These are phyloP conservation scores for Stagonosporopsis cucurbitacearum DNA, from an alignment of 2,329 filamentous ascomycete genomes.

Conservation along the genomic window DNA sequence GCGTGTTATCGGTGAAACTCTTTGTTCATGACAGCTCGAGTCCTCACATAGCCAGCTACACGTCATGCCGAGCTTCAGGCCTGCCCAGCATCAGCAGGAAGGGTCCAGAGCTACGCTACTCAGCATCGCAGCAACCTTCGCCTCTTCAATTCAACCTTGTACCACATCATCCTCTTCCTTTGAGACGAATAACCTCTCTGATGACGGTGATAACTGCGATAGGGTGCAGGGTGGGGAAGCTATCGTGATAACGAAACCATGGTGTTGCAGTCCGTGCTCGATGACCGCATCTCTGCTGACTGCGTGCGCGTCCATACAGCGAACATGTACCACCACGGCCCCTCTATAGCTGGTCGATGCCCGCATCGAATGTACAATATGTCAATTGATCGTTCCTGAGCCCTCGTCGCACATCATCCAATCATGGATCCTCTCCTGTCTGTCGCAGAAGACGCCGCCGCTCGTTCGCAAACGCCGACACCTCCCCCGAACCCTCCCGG, in stretches of 20 bases:
- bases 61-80: neutral
- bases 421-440: slow-evolving; percentile 35
- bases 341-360: neutral
- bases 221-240: neutral
- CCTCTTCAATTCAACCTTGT: neutral
- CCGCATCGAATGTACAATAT: neutral
- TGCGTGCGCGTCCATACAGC: slow-evolving; percentile 1
- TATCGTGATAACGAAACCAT: slow-evolving; percentile 4
- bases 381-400: neutral
- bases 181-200: neutral
- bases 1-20: too few relatives aligned
- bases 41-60: neutral
- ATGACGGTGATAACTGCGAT: slow-evolving; percentile 1
- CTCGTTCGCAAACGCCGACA: slow-evolving; percentile 5
- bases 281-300: slow-evolving; percentile 19
- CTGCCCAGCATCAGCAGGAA: neutral
- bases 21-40: neutral
- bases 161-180: neutral
- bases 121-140: neutral
- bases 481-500: slow-evolving; percentile 22
- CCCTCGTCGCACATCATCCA: neutral
- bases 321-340: neutral
- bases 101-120: neutral
- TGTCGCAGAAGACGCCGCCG: slow-evolving; percentile 21
- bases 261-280: slow-evolving; percentile 20